Evolutionary conservation across 2,329 filamentous ascomycete species (phyloP), one percentile per base, ranked within the genome.

Genomic region (Tetracladium maxilliforme): DNA sequence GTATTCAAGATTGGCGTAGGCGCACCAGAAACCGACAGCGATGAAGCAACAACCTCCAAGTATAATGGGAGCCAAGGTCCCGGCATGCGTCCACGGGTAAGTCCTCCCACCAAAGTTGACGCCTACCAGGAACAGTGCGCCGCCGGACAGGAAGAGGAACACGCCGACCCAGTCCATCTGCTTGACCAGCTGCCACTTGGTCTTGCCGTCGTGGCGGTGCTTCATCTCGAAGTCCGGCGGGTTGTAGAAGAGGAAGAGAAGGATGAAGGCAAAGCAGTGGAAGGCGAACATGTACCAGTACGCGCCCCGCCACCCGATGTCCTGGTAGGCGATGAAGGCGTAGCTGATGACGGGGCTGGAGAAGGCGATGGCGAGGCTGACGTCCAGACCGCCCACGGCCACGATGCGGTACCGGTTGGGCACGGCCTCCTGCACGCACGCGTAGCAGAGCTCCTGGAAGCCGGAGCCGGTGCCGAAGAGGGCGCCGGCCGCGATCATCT

Each of bases 391-490:
- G 8, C 49, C 49, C 21, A 52, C 48, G 4, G 47, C 48, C 13
- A 45, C 39, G 30, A 52, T 43, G n/a, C 51, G 39, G 29, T 46
- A 48, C 17, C 39, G 40, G 28, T 45, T 50, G 7, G 50, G 51
- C 15, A 54, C 44, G 15, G 50, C 45, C 34, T 53, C 51, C 36
- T 51, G 35, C 8, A 42, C 38, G 10, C 36, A 40, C 18, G 36
- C 50, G 33, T 50, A 56, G 10, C 45, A 41, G 21, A 53, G 46
- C 27, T 56, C 50, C 22, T 51, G 41, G 27, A 55, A 49, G 2
- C 51, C 51, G 12, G 42, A 42, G 5, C 50, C 51, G n/a, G 45
- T 39, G 10, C 52, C 51, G 25, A 56, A 53, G 13, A 56, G 36
- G 7, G 44, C 48, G 10, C 51, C 49, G 11, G 44, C 44, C 5